Evolutionary conservation across 352 stramenopile genomes (phyloP), one percentile per base, ranked within the genome.

Genomic region (Halophytophthora batemanensis): DNA sequence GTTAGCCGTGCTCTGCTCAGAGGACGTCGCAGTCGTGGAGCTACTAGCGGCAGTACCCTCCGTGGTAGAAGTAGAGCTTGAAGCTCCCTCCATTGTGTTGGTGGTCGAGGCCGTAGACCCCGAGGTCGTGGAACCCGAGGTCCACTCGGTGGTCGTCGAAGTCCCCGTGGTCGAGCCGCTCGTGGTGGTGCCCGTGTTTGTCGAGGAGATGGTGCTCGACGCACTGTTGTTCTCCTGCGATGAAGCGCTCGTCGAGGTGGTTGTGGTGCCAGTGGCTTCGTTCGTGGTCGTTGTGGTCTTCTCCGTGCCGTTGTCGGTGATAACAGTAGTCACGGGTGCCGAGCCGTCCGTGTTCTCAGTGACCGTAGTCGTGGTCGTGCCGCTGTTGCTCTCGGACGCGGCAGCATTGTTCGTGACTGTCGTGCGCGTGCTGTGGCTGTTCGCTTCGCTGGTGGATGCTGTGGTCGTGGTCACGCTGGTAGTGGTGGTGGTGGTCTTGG

Each of bases 271-370:
- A 21, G 15, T 50, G 14, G 28, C n/a, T 25, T 38, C 48, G 29
- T 66, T 53, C 44, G 41, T 61, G 23, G 42, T 41, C 7, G 47
- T 62, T 5, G 51, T 62, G 4, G 50, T 66, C 3, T 39, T 61
- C 11, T 71, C 53, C 13, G 47, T 45, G 2, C 41, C 62, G 44
- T 61, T 58, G 18, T 64, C 53, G 13, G 22, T 55, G 19, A 47
- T 53, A 31, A 67, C 31, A 14, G 38, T 58, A 8, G 58, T 67
- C 23, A 58, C 44, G 14, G 58, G 50, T 10, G 61, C 44, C 2
- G 35, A 33, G 14, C 49, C 57, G 11, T 63, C 45, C 1, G 58
- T 25, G 15, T 36, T 63, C 22, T 48, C 56, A 6, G 45, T 46
- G 14, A 52, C 55, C 18, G 45, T 38, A 17, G 33, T 64, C 29